A percentile compares a stretch with the other conserved stretches of the same genome.
Conservation (phyloP, 208 protist species). For the Entamoeba dispar region DNA sequence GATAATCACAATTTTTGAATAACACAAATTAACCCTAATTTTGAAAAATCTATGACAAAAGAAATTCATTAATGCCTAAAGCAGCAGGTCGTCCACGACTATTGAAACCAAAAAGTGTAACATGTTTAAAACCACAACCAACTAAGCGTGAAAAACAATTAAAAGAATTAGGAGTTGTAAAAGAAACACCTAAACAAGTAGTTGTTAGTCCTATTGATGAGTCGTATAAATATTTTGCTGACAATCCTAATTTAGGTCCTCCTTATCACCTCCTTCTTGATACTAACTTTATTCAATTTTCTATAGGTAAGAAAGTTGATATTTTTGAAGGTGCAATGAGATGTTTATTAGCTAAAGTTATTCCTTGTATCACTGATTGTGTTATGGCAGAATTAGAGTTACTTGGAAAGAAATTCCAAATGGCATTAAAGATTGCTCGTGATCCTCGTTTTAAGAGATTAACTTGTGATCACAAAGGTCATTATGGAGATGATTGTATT, state of each 20-base stretch:
- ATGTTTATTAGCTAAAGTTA: conserved; percentile 10
- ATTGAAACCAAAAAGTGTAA: no score
- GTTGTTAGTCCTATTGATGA: no score
- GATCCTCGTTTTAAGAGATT: conserved; percentile 10
- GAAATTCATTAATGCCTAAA: no score
- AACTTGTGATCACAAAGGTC: conserved; percentile 11
- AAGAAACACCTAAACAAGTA: no score
- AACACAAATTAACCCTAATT: no score
- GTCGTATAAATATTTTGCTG: not conserved
- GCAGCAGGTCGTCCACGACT: no score
- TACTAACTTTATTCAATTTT: conserved; percentile 17
- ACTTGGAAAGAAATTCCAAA: conserved; percentile 18
- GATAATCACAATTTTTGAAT: no score
- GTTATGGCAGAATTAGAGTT: conserved; percentile 25
- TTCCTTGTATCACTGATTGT: conserved; percentile 21
- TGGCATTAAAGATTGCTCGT: conserved; percentile 22
- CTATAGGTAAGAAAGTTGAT: not conserved
- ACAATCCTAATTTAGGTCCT: conserved; percentile 6
- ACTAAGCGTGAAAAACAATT: no score
- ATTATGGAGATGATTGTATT: conserved; percentile 30
- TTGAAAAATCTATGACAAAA: no score
- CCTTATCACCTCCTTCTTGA: conserved; percentile 15
- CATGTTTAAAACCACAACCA: no score
- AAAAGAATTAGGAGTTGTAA: no score
- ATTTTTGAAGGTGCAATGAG: not conserved